These are phyloP conservation scores for Jackrogersella multiformis DNA, from an alignment of 495 filamentous ascomycete species.

Conservation along the genomic window DNA sequence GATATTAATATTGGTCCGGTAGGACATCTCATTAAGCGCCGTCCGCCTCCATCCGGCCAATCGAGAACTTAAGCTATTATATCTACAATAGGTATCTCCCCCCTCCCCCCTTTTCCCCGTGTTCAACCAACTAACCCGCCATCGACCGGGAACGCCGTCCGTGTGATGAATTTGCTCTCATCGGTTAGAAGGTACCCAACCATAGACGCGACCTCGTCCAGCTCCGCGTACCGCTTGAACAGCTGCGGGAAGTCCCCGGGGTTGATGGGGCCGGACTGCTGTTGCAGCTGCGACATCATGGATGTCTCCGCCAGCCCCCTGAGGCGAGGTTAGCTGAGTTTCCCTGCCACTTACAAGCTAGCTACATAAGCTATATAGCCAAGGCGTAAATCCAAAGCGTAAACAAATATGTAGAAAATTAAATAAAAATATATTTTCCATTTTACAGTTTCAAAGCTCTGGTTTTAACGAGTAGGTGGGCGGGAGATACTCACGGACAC, in stretches of 20 bases:
- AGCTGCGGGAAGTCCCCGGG: constrained; percentile 37
- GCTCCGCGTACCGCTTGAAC: constrained; percentile 53
- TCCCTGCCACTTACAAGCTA: too few species aligned
- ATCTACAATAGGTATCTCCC: too few species aligned
- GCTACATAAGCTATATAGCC: too few species aligned
- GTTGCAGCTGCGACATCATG: constrained; percentile 48
- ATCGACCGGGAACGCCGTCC: constrained; percentile 26
- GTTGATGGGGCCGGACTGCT: constrained; percentile 31
- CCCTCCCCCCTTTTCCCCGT: not conserved
- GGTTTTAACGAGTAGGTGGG: not conserved
- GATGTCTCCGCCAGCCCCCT: constrained; percentile 48
- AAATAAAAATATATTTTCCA: too few species aligned
- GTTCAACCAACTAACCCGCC: constrained; percentile 23
- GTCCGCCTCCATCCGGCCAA: not conserved
- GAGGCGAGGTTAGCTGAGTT: not conserved
- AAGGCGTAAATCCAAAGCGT: too few species aligned
- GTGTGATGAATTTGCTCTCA: constrained; percentile 61
- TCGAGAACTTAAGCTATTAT: not conserved
- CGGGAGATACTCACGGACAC: constrained; percentile 54
- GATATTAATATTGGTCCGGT: too few species aligned
- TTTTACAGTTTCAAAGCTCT: not conserved
- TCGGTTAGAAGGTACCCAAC: constrained; percentile 64
- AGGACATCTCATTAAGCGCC: not conserved
- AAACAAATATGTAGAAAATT: too few species aligned
- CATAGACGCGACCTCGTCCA: constrained; percentile 62